Conservation (phyloP, 495 filamentous ascomycete genomes). For the Hypomontagnella monticulosa region DNA sequence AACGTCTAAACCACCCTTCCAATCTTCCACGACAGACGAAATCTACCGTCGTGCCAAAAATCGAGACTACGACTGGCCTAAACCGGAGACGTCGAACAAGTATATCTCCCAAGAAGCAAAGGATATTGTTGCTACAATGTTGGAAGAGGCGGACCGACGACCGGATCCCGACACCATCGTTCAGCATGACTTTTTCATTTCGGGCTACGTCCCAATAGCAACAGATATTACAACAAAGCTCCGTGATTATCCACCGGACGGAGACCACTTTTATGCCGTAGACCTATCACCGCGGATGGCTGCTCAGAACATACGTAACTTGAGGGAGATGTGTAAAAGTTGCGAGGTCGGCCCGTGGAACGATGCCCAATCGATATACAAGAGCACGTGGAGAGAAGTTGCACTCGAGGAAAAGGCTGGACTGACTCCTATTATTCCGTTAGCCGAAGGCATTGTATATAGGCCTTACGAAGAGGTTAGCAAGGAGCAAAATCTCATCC, state of each 20-base stretch:
- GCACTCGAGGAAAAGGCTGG: conserved; percentile 75
- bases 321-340: conserved; percentile 54
- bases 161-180: conserved; percentile 84
- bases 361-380: conserved; percentile 54
- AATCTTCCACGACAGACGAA: conserved; percentile 84
- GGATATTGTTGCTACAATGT: conserved; percentile 76
- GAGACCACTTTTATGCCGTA: conserved; percentile 52
- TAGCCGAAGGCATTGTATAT: conserved; percentile 76
- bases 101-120: conserved; percentile 72
- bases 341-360: conserved; percentile 63
- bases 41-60: conserved; percentile 82
- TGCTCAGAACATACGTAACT: conserved; percentile 46
- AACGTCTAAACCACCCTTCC: conserved; percentile 87
- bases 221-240: conserved; percentile 61
- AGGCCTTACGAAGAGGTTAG: conserved; percentile 60
- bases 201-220: conserved; percentile 64
- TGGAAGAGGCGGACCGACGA: conserved; percentile 76
- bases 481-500: conserved; percentile 41
- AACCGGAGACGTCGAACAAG: conserved; percentile 58
- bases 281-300: conserved; percentile 39
- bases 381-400: conserved; percentile 73
- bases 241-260: conserved; percentile 59
- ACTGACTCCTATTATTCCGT: conserved; percentile 73
- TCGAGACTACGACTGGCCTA: conserved; percentile 80
- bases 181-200: conserved; percentile 81